Percentiles rank a stretch among this genome's conserved stretches.
phyloP scores from a whole-genome alignment of 805 yeast species.

The Monosporozyma servazzii region DNA sequence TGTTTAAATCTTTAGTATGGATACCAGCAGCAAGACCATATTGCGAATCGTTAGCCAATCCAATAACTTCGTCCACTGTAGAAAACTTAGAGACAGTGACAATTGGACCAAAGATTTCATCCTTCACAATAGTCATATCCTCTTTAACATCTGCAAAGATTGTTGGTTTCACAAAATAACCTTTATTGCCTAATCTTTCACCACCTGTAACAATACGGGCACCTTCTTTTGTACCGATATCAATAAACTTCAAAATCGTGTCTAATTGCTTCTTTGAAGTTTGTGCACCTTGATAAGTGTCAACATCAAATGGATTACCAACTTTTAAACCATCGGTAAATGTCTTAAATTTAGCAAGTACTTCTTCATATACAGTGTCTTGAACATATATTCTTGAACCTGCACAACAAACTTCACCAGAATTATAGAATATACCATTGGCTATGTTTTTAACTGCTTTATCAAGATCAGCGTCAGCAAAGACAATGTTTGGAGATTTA shows the following conservation, averaged over 20 bases:
- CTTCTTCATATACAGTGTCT: slow-evolving; percentile 71
- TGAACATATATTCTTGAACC: slow-evolving; percentile 88
- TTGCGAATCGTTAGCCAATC: slow-evolving; percentile 66
- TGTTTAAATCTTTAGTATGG: slow-evolving; percentile 66
- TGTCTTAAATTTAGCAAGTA: slow-evolving; percentile 48
- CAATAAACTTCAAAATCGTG: slow-evolving; percentile 67
- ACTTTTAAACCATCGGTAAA: slow-evolving; percentile 50
- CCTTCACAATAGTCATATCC: slow-evolving; percentile 59
- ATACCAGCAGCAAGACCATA: slow-evolving; percentile 91
- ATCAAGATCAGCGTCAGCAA: slow-evolving; percentile 74
- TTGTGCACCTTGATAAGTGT: slow-evolving; percentile 85
- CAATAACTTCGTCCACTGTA: slow-evolving; percentile 73
- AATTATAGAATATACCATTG: slow-evolving; percentile 81
- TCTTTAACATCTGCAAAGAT: slow-evolving; percentile 63
- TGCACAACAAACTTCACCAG: slow-evolving; percentile 95
- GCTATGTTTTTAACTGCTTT: slow-evolving; percentile 68
- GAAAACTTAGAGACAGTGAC: slow-evolving; percentile 74
- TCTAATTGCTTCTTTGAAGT: slow-evolving; percentile 72
- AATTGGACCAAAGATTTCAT: slow-evolving; percentile 88
- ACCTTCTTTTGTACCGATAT: slow-evolving; percentile 74
- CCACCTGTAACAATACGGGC: slow-evolving; percentile 71
- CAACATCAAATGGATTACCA: slow-evolving; percentile 79
- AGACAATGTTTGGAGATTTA: slow-evolving; percentile 85
- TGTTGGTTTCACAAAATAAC: slow-evolving; percentile 66
- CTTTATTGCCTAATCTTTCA: slow-evolving; percentile 48